A percentile compares a stretch with the other conserved stretches of the same genome.
phyloP scores from a whole-genome alignment of 2,329 filamentous ascomycete species.

The Fusarium graminum region DNA sequence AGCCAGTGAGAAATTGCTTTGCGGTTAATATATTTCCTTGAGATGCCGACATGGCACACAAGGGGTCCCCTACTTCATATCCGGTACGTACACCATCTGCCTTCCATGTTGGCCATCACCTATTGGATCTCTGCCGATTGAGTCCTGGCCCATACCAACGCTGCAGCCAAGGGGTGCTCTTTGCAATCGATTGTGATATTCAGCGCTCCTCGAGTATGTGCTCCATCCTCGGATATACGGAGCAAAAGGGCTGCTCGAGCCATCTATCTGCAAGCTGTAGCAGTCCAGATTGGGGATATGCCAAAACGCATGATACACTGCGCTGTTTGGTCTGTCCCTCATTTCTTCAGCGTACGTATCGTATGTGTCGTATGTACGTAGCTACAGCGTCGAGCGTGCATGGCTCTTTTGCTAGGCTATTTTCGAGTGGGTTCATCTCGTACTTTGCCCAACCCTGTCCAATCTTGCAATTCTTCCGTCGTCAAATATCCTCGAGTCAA shows the following conservation, averaged over 20 bases:
- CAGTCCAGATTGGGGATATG: slow-evolving; percentile 33
- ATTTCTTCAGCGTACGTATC: background rate
- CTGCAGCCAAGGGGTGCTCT: slow-evolving; percentile 42
- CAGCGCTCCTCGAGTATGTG: slow-evolving; percentile 19
- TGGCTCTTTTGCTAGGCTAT: slow-evolving; percentile 11
- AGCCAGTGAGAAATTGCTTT: slow-evolving; percentile 15
- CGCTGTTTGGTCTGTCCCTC: slow-evolving; percentile 1
- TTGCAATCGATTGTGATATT: slow-evolving; percentile 19
- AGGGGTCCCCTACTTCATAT: background rate
- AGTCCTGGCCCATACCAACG: slow-evolving; percentile 41
- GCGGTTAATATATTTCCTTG: slow-evolving; percentile 4
- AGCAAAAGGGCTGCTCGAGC: slow-evolving; percentile 14
- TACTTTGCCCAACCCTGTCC: slow-evolving; percentile 28
- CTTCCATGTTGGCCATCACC: slow-evolving; percentile 29
- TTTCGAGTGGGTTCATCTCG: slow-evolving; percentile 16
- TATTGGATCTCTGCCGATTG: slow-evolving; percentile 29
- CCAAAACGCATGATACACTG: slow-evolving; percentile 24
- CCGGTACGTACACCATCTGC: slow-evolving; percentile 14
- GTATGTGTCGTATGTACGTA: background rate
- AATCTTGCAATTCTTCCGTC: slow-evolving; percentile 4
- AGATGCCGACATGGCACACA: slow-evolving; percentile 14
- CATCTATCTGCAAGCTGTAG: slow-evolving; percentile 20
- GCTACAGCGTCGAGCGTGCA: slow-evolving; percentile 2
- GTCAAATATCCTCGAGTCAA: slow-evolving; percentile 9
- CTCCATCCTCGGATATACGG: background rate